Evolutionary conservation across 306 rosid genomes (phyloP).

Genomic region (Abrus pulchellus): DNA sequence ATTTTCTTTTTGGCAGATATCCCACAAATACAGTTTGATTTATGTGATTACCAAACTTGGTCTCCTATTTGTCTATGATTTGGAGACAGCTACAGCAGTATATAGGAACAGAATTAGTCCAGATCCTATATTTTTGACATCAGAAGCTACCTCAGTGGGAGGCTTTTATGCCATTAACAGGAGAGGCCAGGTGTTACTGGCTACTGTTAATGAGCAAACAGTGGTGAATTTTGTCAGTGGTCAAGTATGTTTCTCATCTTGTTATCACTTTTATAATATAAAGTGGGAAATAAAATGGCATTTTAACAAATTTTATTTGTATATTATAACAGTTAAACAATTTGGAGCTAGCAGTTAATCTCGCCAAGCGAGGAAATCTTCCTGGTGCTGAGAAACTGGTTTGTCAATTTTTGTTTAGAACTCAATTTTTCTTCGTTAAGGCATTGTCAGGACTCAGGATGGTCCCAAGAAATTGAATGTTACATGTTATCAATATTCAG

Average conservation of each 20-base stretch:
- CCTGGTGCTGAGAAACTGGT: constrained; percentile 99
- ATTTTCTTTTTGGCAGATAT: constrained; percentile 69
- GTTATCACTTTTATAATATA: constrained; percentile 33
- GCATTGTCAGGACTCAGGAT: constrained; percentile 27
- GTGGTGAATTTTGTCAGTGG: constrained; percentile 95
- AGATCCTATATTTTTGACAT: constrained; percentile 96
- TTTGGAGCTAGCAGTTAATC: constrained; percentile 98
- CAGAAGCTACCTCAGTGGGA: constrained; percentile 92
- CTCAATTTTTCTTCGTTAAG: constrained; percentile 11
- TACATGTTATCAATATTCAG: constrained; percentile 7
- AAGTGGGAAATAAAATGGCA: constrained; percentile 19
- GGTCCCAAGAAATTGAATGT: constrained; percentile 24
- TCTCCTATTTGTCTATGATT: constrained; percentile 94
- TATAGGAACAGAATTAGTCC: constrained; percentile 99
- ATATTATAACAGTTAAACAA: constrained; percentile 77
- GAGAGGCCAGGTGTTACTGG: constrained; percentile 98
- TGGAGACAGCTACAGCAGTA: constrained; percentile 99
- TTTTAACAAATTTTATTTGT: constrained; percentile 38
- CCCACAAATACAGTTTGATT: constrained; percentile 94
- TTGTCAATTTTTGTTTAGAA: constrained; percentile 38
- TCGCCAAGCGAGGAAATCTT: constrained; percentile 98
- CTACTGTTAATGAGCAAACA: constrained; percentile 96
- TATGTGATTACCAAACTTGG: constrained; percentile 99
- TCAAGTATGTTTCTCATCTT: constrained; percentile 67
- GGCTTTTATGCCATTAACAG: constrained; percentile 96